phyloP scores from a whole-genome alignment of 805 yeast species.

The Lachancea sp. region DNA sequence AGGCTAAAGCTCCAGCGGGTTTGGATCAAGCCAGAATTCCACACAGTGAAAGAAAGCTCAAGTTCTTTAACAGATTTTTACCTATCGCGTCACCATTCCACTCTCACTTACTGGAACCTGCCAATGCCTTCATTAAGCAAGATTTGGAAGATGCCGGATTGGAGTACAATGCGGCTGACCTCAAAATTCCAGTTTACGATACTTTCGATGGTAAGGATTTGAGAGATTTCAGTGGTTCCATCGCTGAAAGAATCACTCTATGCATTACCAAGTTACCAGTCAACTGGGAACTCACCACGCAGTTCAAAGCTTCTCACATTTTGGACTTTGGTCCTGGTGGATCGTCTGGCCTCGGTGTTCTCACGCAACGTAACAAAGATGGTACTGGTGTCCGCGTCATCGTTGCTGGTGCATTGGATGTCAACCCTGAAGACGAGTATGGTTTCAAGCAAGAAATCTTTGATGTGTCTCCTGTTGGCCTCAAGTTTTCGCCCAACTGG shows the following conservation, averaged over 20 bases:
- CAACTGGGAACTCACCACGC: conserved; percentile 88
- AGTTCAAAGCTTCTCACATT: conserved; percentile 77
- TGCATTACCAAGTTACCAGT: conserved; percentile 87
- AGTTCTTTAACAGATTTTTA: conserved; percentile 86
- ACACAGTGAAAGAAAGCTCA: conserved; percentile 85
- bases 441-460: conserved; percentile 96
- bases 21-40: conserved; percentile 95
- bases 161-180: conserved; percentile 46
- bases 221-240: conserved; percentile 46
- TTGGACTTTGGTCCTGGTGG: conserved; percentile 99
- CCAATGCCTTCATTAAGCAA: conserved; percentile 55
- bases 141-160: conserved; percentile 60
- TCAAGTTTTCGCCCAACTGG: conserved; percentile 89
- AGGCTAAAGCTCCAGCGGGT: conserved; percentile 91
- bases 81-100: conserved; percentile 98
- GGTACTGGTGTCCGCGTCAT: conserved; percentile 96
- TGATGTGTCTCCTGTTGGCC: conserved; percentile 54
- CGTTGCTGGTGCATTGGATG: conserved; percentile 85
- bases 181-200: conserved; percentile 85
- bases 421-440: conserved; percentile 68
- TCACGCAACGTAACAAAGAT: conserved; percentile 95
- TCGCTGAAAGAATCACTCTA: conserved; percentile 64
- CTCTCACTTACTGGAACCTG: conserved; percentile 72
- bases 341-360: conserved; percentile 88
- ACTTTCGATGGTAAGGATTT: conserved; percentile 81